Base-by-base conservation (phyloP, 257 asterid genomes). In the Gentiana dahurica region DNA sequence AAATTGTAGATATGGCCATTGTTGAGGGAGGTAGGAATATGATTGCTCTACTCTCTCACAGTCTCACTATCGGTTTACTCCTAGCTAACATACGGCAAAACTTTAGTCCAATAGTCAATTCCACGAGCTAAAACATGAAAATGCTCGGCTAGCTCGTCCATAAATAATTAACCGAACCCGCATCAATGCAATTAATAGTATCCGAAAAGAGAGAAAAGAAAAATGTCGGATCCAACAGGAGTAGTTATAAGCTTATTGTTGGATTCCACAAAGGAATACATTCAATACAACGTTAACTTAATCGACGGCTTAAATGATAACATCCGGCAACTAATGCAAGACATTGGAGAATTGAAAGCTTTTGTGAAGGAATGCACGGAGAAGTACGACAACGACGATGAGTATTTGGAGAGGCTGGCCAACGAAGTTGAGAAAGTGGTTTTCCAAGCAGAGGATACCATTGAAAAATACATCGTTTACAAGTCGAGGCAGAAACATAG, bases 361-460 rank as follows among this genome's bases (percentile, higher is more conserved):
- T 58, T 55, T 34, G 37, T 55, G 47, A 55, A 44, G 36, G 15
- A 58, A 32, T 41, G 45, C 37, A 46, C 62, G 4, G 50, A 41
- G 0, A 36, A 38, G 15, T 53, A 53, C 43, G 44, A 37, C 5
- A 58, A 58, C 12, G 62, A 58, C 35, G 44, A 58, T n/a, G 62
- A 58, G 8, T 41, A 33, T 44, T 13, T 58, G 53, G 53, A 58
- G 45, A 46, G 35, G 15, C 44, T 58, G 41, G 62, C 62, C 4
- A 46, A 58, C 41, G 53, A 13, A 4, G 53, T 58, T 15, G 3
- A 52, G 4, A 41, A 46, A 5, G 62, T 58, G 38, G 12, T 72
- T 0, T 47, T 63, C 37, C 68, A 65, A 0, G 78, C 65, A 0
- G 78, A 75, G 34, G 75, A 71, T 53, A 59, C 61, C 41, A 49